Conservation (phyloP, 1,284 basidiomycete species). For the Marasmius sp. region DNA sequence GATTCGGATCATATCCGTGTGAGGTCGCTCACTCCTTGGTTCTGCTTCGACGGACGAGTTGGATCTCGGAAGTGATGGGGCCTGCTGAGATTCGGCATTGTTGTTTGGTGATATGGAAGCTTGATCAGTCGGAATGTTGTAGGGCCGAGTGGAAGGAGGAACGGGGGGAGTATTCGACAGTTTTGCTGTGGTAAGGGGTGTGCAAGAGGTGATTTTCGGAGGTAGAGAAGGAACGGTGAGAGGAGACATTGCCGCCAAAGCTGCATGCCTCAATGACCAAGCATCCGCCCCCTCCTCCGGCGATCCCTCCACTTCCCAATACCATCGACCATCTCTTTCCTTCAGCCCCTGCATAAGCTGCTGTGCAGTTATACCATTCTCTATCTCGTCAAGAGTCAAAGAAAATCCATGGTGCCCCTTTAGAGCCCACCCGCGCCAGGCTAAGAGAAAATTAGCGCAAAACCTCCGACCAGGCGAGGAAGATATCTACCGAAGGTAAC, state of each 20-base stretch:
- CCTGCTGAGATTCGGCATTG: no score
- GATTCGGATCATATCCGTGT: no score
- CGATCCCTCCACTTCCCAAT: slow-evolving; percentile 8
- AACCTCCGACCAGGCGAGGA: not conserved
- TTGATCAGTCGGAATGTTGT: no score
- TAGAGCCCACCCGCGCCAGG: slow-evolving; percentile 36
- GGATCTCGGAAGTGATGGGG: no score
- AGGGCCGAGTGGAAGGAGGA: no score
- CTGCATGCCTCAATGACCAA: slow-evolving; percentile 4
- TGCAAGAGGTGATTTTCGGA: not conserved
- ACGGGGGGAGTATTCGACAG: not conserved
- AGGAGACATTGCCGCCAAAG: not conserved
- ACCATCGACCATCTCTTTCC: slow-evolving; percentile 5
- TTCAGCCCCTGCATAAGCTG: slow-evolving; percentile 30
- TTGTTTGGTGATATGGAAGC: no score
- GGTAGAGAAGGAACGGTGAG: not conserved
- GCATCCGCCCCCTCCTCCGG: slow-evolving; percentile 5
- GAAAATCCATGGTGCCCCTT: slow-evolving; percentile 42
- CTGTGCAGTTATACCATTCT: slow-evolving; percentile 31
- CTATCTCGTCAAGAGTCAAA: slow-evolving; percentile 34
- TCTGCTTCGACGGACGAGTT: no score
- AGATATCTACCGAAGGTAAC: slow-evolving; percentile 32
- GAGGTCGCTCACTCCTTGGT: no score
- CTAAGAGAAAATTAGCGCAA: slow-evolving; percentile 19
- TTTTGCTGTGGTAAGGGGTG: not conserved